Evolutionary conservation across 345 rosid genomes (phyloP).

Genomic region (Corchorus capsularis): DNA sequence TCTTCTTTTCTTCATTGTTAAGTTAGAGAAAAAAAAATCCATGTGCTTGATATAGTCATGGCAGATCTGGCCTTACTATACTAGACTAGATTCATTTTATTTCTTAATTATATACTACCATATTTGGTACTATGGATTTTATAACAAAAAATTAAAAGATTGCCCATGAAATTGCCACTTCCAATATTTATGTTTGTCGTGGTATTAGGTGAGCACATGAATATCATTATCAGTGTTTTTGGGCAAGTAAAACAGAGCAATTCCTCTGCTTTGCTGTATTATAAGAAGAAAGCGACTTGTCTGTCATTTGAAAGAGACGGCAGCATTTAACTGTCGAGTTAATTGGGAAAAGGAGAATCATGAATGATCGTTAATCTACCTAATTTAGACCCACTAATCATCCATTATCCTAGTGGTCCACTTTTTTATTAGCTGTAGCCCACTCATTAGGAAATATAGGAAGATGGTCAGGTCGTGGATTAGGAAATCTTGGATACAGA

Average conservation of each 20-base stretch:
- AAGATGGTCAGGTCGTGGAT: neutral
- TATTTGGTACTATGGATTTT: neutral
- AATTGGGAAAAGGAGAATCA: neutral
- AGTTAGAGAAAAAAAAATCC: neutral
- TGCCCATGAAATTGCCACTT: neutral
- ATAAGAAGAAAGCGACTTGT: conserved; percentile 8
- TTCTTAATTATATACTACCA: neutral
- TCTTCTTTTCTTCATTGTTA: neutral
- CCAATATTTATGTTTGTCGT: neutral
- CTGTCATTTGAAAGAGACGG: neutral
- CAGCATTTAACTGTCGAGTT: neutral
- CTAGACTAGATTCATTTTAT: neutral
- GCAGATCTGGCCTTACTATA: conserved; percentile 4
- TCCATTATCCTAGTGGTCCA: conserved; percentile 12
- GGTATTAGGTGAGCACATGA: neutral
- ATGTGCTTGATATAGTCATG: neutral
- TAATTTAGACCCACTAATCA: conserved; percentile 11
- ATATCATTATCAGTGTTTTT: neutral
- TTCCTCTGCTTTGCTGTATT: neutral
- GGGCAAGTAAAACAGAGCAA: neutral
- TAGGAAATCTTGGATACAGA: conserved; percentile 5
- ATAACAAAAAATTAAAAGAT: neutral
- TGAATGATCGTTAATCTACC: neutral
- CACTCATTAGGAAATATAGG: conserved; percentile 8
- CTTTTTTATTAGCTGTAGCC: conserved; percentile 32